phyloP scores from a whole-genome alignment of 306 rosid species.

The Lathyrus sativus region DNA sequence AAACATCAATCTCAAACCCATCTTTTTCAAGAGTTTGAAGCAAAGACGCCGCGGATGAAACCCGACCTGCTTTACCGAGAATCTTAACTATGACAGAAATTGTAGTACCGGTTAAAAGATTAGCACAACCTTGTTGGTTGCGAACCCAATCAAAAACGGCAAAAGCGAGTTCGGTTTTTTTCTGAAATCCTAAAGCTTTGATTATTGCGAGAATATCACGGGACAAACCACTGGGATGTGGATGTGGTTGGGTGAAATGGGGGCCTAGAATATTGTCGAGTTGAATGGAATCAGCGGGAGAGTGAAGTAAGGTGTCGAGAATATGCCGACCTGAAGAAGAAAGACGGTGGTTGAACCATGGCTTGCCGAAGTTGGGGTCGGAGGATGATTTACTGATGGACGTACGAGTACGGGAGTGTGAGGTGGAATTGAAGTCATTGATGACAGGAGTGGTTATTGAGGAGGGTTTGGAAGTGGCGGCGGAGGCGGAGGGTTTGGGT shows the following conservation, averaged over 20 bases:
- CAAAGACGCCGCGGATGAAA: conserved; percentile 58
- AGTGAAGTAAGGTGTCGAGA: conserved; percentile 51
- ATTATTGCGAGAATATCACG: conserved; percentile 63
- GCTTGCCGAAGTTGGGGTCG: conserved; percentile 79
- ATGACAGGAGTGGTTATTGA: conserved; percentile 45
- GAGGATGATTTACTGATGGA: conserved; percentile 56
- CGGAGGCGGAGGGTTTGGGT: conserved; percentile 41
- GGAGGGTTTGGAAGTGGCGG: conserved; percentile 31
- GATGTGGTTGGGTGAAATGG: conserved; percentile 36
- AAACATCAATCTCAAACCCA: conserved; percentile 69
- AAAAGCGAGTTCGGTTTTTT: conserved; percentile 60
- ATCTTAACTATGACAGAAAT: conserved; percentile 66
- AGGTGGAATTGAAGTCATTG: conserved; percentile 41
- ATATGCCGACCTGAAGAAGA: conserved; percentile 61
- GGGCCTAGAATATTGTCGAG: conserved; percentile 41
- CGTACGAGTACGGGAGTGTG: conserved; percentile 39
- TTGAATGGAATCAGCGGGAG: conserved; percentile 32
- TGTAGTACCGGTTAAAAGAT: conserved; percentile 50
- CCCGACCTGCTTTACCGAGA: conserved; percentile 74
- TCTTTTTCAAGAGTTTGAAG: conserved; percentile 53
- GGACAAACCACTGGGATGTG: conserved; percentile 34
- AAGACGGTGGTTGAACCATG: conserved; percentile 66
- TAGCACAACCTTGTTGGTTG: conserved; percentile 35
- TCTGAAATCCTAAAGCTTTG: conserved; percentile 62
- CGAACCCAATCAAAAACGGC: conserved; percentile 64